A percentile compares a stretch with the other conserved stretches of the same genome.
Conservation (phyloP, 257 asterid species). For the Gentiana straminea region DNA sequence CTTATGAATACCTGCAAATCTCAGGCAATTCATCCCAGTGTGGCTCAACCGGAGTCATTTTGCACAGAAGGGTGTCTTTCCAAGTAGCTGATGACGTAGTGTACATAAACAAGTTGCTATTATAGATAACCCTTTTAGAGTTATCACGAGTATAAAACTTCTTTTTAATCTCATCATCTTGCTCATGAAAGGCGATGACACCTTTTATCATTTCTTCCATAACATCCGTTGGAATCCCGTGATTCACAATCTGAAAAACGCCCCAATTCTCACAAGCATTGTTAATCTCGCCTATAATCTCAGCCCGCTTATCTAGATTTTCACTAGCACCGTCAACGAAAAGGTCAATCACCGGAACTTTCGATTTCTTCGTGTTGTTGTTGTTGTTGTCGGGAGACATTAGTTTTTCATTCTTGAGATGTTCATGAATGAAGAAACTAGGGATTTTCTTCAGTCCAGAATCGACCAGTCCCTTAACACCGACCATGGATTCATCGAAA, state of each 20-base stretch:
- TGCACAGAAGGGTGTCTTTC: constrained; percentile 1
- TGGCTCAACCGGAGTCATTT: constrained; percentile 1
- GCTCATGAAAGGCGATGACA: constrained; percentile 1
- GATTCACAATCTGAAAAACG: constrained; percentile 4
- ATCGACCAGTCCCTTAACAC: constrained; percentile 1
- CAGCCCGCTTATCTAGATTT: neutral
- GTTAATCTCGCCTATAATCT: neutral
- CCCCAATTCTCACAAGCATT: constrained; percentile 4
- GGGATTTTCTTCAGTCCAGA: neutral
- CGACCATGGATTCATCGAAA: constrained; percentile 5
- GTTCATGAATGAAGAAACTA: neutral
- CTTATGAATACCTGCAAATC: neutral
- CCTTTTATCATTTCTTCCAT: neutral
- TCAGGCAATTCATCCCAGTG: constrained; percentile 3
- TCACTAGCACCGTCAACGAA: neutral
- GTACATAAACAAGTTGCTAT: neutral
- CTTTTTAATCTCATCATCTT: constrained; percentile 2
- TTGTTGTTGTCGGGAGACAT: neutral
- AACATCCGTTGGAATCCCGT: neutral
- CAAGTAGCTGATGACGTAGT: neutral
- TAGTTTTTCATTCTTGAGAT: neutral
- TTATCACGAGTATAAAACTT: neutral
- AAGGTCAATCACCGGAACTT: constrained; percentile 1
- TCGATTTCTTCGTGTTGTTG: neutral
- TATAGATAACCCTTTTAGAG: neutral